phyloP scores from a whole-genome alignment of 2,329 filamentous ascomycete species.

The Bretziella fagacearum region DNA sequence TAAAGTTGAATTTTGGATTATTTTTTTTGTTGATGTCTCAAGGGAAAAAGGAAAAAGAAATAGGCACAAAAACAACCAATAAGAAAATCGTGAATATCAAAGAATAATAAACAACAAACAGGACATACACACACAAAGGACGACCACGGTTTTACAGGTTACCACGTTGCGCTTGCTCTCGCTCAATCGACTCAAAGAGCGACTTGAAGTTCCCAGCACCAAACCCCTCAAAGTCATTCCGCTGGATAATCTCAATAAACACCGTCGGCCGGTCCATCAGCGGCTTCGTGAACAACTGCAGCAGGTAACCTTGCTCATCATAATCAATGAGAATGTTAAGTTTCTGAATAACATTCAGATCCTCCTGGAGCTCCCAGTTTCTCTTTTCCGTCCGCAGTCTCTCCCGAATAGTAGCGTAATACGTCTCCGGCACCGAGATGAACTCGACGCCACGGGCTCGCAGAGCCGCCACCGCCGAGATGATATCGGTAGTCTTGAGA shows the following conservation, averaged over 20 bases:
- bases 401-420: conserved; percentile 62
- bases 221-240: conserved; percentile 79
- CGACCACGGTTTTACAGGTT: conserved; percentile 44
- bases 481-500: conserved; percentile 64
- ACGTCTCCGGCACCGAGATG: conserved; percentile 73
- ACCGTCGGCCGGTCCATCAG: conserved; percentile 89
- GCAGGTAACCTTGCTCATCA: conserved; percentile 75
- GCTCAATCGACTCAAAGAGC: conserved; percentile 85
- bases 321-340: conserved; percentile 90
- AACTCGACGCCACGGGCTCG: conserved; percentile 83
- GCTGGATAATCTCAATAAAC: conserved; percentile 91
- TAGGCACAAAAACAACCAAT: too few species aligned
- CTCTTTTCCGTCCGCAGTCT: conserved; percentile 49
- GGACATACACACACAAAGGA: neutral
- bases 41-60: too few species aligned
- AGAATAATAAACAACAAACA: neutral
- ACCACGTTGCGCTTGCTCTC: conserved; percentile 73
- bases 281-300: conserved; percentile 67
- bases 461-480: conserved; percentile 58
- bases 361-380: conserved; percentile 53
- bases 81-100: too few species aligned
- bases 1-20: too few species aligned
- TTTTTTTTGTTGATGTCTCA: too few species aligned
- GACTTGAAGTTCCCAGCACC: conserved; percentile 94
- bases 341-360: conserved; percentile 57